Base-by-base conservation (phyloP, 352 stramenopile species). In the Globisporangium echinulatum region DNA sequence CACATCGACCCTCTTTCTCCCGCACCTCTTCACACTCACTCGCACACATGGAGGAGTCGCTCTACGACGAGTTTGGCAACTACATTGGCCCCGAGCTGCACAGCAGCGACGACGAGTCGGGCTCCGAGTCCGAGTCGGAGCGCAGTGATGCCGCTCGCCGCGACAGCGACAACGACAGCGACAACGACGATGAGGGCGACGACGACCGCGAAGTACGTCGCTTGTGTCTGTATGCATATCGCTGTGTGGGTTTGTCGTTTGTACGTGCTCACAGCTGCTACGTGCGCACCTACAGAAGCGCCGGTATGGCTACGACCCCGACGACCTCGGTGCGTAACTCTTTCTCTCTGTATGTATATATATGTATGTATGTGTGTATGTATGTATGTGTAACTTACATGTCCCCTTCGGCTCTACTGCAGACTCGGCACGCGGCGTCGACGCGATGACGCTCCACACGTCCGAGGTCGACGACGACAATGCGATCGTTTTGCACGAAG, bases 41-140 rank as follows among this genome's bases (percentile, higher is more conserved):
- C 25, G 7, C 48, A n/a, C 3, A 40, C 19, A 97, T 97, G 91
- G 90, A 98, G 68, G 96, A 98, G 56, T 91, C 90, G 53, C 81
- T 99, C 17, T 99, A 99, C 79, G 97, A 99, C 81, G 97, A 99
- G 81, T 99, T 99, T 69, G 97, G 97, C 61, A 99, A 99, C 78
- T 99, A 99, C 78, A 98, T 99, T 64, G 97, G 97, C 17, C 96
- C 97, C 25, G 96, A 99, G 62, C 77, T 99, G 50, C 87, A 91
- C 14, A 88, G 77, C 69, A 88, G 79, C 52, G 85, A 88, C 53
- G 73, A 84, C 7, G 79, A 91, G 50, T 88, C 73, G 3, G 73
- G 69, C 46, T 78, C 66, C 38, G 75, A 79, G 33, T 81, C 82
- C 17, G 79, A 88, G 49, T 71, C 66, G 10, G 75, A 74, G 54